These are phyloP conservation scores for Botrytis squamosa DNA, from an alignment of 2,329 filamentous ascomycete genomes.

Conservation along the genomic window DNA sequence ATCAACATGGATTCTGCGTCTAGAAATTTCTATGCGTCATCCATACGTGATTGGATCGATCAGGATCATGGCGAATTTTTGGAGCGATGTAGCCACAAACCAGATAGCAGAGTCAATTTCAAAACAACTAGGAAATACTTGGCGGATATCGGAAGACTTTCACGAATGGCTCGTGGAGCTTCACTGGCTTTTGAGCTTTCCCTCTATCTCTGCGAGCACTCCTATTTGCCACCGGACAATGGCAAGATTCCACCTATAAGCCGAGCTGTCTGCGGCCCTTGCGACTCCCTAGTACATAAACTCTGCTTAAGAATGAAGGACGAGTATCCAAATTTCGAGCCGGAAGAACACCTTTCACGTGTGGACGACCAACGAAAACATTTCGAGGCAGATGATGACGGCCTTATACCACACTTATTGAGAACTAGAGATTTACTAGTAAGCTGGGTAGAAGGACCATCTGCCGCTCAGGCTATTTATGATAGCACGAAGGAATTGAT, in stretches of 20 bases:
- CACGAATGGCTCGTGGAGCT: not conserved
- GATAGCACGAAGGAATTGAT: not conserved
- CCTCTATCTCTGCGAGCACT: not conserved
- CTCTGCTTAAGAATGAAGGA: not conserved
- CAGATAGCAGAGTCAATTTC: not conserved
- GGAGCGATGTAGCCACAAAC: not conserved
- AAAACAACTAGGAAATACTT: not conserved
- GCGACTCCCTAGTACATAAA: not conserved
- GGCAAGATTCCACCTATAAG: not conserved
- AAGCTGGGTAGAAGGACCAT: conserved; percentile 1
- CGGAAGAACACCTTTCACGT: not conserved
- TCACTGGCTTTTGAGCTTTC: not conserved
- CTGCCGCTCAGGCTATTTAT: not conserved
- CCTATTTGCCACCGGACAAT: not conserved
- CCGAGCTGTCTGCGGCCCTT: no score
- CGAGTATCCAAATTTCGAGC: not conserved
- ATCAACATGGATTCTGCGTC: not conserved
- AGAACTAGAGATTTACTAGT: not conserved
- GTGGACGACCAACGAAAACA: not conserved
- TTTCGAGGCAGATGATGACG: not conserved
- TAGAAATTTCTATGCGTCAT: not conserved
- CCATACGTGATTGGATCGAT: not conserved
- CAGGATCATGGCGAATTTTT: not conserved
- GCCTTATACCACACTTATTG: not conserved
- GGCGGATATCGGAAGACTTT: not conserved